Percentiles rank a stretch among this genome's conserved stretches.
phyloP scores from a whole-genome alignment of 2,329 filamentous ascomycete genomes.

The Aspergillus sergii region DNA sequence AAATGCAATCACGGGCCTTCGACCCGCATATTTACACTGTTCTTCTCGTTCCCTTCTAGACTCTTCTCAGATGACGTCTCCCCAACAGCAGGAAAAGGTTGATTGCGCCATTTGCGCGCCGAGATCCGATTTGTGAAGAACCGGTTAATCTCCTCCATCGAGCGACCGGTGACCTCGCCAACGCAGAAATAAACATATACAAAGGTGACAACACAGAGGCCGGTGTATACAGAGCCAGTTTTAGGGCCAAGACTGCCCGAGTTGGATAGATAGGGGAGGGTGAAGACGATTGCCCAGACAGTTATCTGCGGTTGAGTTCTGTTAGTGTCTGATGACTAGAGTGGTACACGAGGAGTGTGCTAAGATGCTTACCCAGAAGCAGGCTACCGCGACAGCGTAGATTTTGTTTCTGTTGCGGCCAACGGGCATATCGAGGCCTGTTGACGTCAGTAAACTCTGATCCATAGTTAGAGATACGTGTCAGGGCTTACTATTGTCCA shows the following conservation, averaged over 20 bases:
- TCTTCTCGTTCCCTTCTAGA: background rate
- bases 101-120: background rate
- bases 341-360: too few relatives aligned
- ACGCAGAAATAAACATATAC: conserved; percentile 17
- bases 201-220: background rate
- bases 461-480: background rate
- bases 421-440: conserved; percentile 2
- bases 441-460: background rate
- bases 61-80: background rate
- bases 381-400: background rate
- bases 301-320: background rate
- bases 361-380: background rate
- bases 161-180: background rate
- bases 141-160: conserved; percentile 8
- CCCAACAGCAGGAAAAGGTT: background rate
- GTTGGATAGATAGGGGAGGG: background rate
- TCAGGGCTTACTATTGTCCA: background rate
- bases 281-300: conserved; percentile 5
- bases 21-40: background rate
- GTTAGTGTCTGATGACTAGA: background rate
- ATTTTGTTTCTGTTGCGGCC: conserved; percentile 6
- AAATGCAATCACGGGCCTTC: background rate
- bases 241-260: background rate
- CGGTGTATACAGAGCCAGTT: conserved; percentile 4
- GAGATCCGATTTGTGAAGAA: conserved; percentile 2